Evolutionary conservation across 495 filamentous ascomycete genomes (phyloP).

Genomic region (Paragyromitra xinjiangensis): DNA sequence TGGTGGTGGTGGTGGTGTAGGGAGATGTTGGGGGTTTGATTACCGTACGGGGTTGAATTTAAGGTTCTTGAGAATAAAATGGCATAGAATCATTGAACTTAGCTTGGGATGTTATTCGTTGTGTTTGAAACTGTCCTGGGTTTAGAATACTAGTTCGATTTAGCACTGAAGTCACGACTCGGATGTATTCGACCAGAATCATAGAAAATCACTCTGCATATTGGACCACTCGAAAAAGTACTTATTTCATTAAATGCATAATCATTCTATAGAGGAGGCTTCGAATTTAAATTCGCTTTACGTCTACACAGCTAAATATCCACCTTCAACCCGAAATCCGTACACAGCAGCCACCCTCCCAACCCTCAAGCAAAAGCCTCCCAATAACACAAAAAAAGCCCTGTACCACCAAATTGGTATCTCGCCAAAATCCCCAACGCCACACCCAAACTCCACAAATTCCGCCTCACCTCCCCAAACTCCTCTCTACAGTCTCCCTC

Average conservation of each 20-base stretch:
- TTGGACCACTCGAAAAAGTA: no score
- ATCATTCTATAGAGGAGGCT: no score
- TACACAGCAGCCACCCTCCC: background rate
- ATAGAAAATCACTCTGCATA: conserved; percentile 10
- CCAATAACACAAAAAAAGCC: background rate
- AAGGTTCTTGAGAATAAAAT: background rate
- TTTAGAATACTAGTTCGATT: background rate
- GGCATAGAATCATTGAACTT: background rate
- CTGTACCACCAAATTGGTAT: background rate
- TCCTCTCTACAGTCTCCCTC: conserved; percentile 78
- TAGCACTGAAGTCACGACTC: background rate
- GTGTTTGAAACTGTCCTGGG: background rate
- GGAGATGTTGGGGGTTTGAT: background rate
- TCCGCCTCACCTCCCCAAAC: conserved; percentile 16
- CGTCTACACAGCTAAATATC: background rate
- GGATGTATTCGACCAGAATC: background rate
- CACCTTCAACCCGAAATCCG: background rate
- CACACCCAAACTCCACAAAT: background rate
- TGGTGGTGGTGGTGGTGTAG: background rate
- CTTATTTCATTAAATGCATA: no score
- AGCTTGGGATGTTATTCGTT: background rate
- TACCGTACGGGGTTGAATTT: background rate
- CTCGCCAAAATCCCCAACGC: background rate
- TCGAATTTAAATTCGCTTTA: background rate
- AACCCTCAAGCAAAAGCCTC: background rate